Conservation (phyloP, 2,329 filamentous ascomycete species). For the Clonostachys rhizophaga region DNA sequence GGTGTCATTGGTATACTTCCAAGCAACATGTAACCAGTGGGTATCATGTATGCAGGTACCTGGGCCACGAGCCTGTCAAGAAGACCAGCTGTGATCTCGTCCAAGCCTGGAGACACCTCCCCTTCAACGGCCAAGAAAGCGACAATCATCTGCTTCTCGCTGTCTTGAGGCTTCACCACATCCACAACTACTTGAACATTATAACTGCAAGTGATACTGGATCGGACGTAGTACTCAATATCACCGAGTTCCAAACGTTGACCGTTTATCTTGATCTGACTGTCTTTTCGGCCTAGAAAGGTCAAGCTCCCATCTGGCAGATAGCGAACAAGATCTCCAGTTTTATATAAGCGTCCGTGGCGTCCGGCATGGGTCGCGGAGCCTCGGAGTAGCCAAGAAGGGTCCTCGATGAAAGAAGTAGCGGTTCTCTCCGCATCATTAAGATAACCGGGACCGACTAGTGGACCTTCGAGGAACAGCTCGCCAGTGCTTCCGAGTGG, state of each 20-base stretch:
- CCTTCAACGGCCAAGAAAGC: conserved; percentile 6
- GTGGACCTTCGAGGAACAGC: conserved; percentile 48
- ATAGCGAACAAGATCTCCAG: neutral
- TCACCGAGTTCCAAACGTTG: neutral
- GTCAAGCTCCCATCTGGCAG: neutral
- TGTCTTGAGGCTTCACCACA: neutral
- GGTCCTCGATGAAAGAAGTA: conserved; percentile 51
- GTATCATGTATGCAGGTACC: neutral
- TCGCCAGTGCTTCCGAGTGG: conserved; percentile 43
- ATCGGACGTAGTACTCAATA: conserved; percentile 14
- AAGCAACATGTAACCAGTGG: neutral
- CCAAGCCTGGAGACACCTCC: too few relatives aligned
- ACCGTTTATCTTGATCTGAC: neutral
- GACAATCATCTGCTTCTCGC: conserved; percentile 8
- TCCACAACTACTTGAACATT: neutral
- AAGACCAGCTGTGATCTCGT: neutral
- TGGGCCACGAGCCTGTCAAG: too few relatives aligned
- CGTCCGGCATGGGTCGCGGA: conserved; percentile 25
- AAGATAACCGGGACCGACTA: conserved; percentile 58
- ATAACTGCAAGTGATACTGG: conserved; percentile 9
- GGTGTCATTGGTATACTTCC: neutral
- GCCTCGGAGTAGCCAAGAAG: conserved; percentile 42
- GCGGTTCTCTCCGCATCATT: conserved; percentile 52
- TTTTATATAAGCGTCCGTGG: conserved; percentile 38
- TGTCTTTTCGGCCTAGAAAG: neutral